Evolutionary conservation across 228 moss, liverwort and hornwort genomes (phyloP).

Genomic region (Sphagnum magellanicum): DNA sequence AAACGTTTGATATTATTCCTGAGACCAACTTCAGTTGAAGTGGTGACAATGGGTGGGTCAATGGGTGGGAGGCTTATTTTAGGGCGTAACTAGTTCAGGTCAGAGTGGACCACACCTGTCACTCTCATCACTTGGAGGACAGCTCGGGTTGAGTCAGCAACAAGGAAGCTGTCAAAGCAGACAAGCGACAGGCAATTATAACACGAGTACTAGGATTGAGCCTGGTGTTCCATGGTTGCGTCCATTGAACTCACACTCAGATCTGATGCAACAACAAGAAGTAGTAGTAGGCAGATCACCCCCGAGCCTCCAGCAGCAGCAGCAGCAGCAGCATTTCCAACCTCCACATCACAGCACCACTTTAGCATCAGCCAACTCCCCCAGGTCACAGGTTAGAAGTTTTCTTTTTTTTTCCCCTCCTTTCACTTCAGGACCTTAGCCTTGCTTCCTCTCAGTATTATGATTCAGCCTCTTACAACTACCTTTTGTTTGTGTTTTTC

Average conservation of each 20-base stretch:
- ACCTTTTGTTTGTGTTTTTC: too few relatives aligned
- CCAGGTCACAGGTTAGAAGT: conserved; percentile 41
- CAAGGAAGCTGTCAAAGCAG: conserved; percentile 43
- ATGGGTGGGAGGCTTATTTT: too few relatives aligned
- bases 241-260: conserved; percentile 47
- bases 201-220: conserved; percentile 52
- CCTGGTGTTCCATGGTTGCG: conserved; percentile 75
- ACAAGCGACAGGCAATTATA: conserved; percentile 39
- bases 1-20: too few relatives aligned
- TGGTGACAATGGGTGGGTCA: too few relatives aligned
- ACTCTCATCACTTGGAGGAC: conserved; percentile 64
- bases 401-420: too few relatives aligned
- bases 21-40: too few relatives aligned
- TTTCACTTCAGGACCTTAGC: too few relatives aligned
- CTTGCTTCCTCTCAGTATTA: too few relatives aligned
- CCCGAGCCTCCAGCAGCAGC: conserved; percentile 64
- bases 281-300: conserved; percentile 37
- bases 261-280: conserved; percentile 31
- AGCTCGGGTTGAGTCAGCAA: conserved; percentile 37
- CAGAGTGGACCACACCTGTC: conserved; percentile 84
- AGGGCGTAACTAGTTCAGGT: conserved; percentile 37
- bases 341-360: conserved; percentile 13
- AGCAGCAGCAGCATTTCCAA: neutral
- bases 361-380: conserved; percentile 46
- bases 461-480: too few relatives aligned